Conservation (phyloP, 306 rosid species). For the Cicer pinnatifidum region DNA sequence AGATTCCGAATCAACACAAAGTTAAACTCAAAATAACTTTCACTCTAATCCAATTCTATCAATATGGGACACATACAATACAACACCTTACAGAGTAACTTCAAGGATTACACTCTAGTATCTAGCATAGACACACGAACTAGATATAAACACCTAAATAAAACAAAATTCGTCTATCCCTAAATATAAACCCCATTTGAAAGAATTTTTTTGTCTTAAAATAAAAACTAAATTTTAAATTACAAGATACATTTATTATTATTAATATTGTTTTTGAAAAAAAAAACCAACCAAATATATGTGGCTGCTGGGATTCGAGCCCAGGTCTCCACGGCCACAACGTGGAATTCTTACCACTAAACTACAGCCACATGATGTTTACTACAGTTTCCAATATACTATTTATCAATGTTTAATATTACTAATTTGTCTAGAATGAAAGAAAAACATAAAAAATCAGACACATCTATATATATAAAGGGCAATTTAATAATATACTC, state of each 20-base stretch:
- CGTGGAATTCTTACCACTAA: too few relatives aligned
- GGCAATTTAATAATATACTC: not conserved
- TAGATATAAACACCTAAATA: not conserved
- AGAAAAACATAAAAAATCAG: not conserved
- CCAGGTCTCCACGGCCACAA: too few relatives aligned
- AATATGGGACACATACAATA: not conserved
- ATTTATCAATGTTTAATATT: not conserved
- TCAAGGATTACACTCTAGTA: constrained; percentile 7
- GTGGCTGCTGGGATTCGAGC: too few relatives aligned
- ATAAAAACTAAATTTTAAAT: not conserved
- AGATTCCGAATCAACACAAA: constrained; percentile 30
- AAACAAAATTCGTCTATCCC: not conserved
- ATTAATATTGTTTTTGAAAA: too few relatives aligned
- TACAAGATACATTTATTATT: not conserved
- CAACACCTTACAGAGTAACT: not conserved
- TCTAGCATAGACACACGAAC: constrained; percentile 3
- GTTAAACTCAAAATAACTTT: not conserved
- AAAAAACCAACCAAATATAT: too few relatives aligned
- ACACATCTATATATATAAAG: not conserved
- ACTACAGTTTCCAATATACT: too few relatives aligned
- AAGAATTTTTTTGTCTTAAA: not conserved
- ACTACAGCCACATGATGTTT: too few relatives aligned
- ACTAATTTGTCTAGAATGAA: not conserved
- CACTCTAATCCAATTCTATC: not conserved
- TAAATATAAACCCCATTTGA: not conserved